Evolutionary conservation across 2,329 filamentous ascomycete genomes (phyloP), one percentile per base, ranked within the genome.

Genomic region (Taxawa tesnikishii): DNA sequence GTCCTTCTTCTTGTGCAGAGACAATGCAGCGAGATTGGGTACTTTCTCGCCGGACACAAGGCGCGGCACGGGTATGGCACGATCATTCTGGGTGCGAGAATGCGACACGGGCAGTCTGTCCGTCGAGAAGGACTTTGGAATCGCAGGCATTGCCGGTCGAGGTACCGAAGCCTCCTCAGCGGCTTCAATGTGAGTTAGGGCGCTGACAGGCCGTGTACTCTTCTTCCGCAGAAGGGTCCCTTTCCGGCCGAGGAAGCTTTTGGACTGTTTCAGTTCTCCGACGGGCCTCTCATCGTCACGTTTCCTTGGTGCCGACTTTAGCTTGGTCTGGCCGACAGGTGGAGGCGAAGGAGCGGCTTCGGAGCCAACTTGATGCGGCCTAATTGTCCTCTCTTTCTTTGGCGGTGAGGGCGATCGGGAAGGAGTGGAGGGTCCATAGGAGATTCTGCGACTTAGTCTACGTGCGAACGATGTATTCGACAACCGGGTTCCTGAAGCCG

Each of bases 1-100:
- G 49, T 83, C 79, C 43, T 73, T 77, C 52, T 72, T 76, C 37
- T 66, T 67, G n/a, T 62, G 42, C 24, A 30, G 37, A 39, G 23
- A 40, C 6, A 41, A 27, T 3, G 39, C 37, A 11, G 30, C 34
- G 15, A 41, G 36, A 31, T 45, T 58, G 48, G 34, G 28, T 6
- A 59, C 41, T 40, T 55, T 60, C 11, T 66, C 60, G 10, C 51
- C 44, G 2, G 59, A 57, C 3, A 55, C 32, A 25, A 56, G 47
- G 33, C 56, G 56, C 8, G 62, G 62, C 13, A 65, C 42, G 3
- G 62, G 62, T 12, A 56, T 59, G 33, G 59, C 50, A 47, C 52
- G 42, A 38, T 55, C 44, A 3, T 50, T 46, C 27, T 44, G 36
- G n/a, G 38, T 51, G 19, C 19, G 8, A n/a, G 8, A n/a, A 5